Evolutionary conservation across 768 basidiomycete species (phyloP).

Genomic region (Tephrocybe sp.): DNA sequence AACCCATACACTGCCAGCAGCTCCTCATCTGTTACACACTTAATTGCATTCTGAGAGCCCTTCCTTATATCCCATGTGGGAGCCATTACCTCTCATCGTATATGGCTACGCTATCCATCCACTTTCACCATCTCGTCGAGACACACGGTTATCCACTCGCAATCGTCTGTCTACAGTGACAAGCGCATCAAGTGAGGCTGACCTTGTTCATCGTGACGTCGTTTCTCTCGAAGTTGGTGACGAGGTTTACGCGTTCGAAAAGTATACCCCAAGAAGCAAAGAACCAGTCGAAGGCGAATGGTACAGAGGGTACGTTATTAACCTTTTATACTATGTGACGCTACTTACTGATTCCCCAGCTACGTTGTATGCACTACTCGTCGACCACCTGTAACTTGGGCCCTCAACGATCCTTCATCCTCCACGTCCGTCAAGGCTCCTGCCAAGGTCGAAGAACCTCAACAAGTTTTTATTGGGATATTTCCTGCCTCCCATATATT

Average conservation of each 20-base stretch:
- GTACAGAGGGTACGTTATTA: slow-evolving; percentile 82
- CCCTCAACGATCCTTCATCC: slow-evolving; percentile 56
- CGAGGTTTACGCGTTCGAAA: slow-evolving; percentile 96
- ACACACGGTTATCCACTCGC: slow-evolving; percentile 59
- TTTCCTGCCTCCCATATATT: slow-evolving; percentile 90
- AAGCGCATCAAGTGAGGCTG: slow-evolving; percentile 61
- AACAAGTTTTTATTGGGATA: slow-evolving; percentile 91
- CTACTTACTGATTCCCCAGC: slow-evolving; percentile 33
- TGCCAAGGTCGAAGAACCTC: slow-evolving; percentile 67
- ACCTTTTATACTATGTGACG: slow-evolving; percentile 3
- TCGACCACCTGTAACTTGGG: slow-evolving; percentile 68
- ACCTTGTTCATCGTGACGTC: slow-evolving; percentile 66
- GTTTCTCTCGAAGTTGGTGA: slow-evolving; percentile 92
- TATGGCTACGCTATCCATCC: slow-evolving; percentile 92
- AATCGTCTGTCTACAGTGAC: slow-evolving; percentile 62
- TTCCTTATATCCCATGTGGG: slow-evolving; percentile 53
- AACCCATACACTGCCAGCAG: no score
- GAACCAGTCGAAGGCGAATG: slow-evolving; percentile 74
- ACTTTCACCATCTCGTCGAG: slow-evolving; percentile 69
- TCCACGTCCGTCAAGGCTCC: slow-evolving; percentile 42
- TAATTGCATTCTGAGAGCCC: no score
- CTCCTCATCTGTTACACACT: no score
- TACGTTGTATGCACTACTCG: slow-evolving; percentile 86
- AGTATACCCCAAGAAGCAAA: slow-evolving; percentile 70
- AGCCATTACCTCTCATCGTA: slow-evolving; percentile 62